A percentile compares a stretch with the other conserved stretches of the same genome.
These are phyloP conservation scores for Diaporthe sp. DNA, from an alignment of 2,329 filamentous ascomycete species.

Conservation along the genomic window DNA sequence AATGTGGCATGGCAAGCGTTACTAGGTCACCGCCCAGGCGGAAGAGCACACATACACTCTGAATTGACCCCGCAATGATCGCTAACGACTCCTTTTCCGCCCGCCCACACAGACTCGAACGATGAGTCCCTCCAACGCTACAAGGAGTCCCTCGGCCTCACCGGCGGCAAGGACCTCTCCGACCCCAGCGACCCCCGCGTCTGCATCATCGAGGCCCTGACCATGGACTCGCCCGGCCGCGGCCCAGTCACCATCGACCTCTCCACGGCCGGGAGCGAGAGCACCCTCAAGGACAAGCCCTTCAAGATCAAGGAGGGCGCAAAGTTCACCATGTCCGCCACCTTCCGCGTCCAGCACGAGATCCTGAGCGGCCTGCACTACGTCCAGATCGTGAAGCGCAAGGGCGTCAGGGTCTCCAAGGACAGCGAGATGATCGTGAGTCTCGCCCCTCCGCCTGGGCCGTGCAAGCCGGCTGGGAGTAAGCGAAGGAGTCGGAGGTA, in stretches of 20 bases:
- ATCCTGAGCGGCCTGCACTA: conserved; percentile 97
- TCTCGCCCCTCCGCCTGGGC: conserved; percentile 42
- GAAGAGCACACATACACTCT: neutral
- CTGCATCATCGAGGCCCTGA: conserved; percentile 93
- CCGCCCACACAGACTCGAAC: conserved; percentile 64
- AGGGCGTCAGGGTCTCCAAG: conserved; percentile 89
- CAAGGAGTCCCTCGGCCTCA: conserved; percentile 95
- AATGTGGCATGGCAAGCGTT: neutral
- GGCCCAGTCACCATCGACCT: conserved; percentile 91
- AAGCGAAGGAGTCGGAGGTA: neutral
- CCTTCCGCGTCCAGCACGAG: conserved; percentile 97
- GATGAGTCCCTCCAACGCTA: conserved; percentile 97
- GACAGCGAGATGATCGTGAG: conserved; percentile 97
- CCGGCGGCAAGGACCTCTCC: conserved; percentile 78
- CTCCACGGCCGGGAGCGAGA: conserved; percentile 78
- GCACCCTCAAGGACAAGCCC: conserved; percentile 87
- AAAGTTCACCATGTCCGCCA: conserved; percentile 93
- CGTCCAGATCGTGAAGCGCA: conserved; percentile 92
- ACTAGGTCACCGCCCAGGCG: neutral
- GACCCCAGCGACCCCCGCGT: conserved; percentile 87
- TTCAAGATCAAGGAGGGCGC: conserved; percentile 98
- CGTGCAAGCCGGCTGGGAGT: neutral
- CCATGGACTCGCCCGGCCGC: conserved; percentile 87
- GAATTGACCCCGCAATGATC: conserved; percentile 17
- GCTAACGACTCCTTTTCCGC: neutral